These are phyloP conservation scores for Suillus subaureus DNA, from an alignment of 768 basidiomycete species.

Conservation along the genomic window DNA sequence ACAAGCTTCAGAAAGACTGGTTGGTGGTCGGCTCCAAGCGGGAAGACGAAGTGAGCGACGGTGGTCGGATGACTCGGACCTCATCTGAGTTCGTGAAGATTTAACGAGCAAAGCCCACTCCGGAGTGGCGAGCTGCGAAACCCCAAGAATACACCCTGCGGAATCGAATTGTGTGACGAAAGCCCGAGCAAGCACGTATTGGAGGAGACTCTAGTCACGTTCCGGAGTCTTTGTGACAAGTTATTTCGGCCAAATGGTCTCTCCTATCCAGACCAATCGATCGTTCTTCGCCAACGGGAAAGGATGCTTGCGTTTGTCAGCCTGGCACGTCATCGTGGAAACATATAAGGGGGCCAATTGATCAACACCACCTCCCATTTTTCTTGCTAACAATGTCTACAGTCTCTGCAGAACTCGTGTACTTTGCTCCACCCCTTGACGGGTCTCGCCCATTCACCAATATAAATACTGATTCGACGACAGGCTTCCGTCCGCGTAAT, in stretches of 20 bases:
- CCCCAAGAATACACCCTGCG: background rate
- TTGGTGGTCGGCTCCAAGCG: background rate
- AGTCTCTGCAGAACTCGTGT: conserved; percentile 36
- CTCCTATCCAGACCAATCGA: background rate
- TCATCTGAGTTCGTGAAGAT: background rate
- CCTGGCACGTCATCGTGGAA: background rate
- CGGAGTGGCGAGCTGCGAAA: background rate
- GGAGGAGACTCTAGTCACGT: background rate
- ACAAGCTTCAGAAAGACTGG: background rate
- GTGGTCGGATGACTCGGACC: background rate
- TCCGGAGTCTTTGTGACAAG: background rate
- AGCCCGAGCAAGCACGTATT: background rate
- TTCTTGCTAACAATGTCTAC: background rate
- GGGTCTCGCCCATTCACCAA: conserved; percentile 43
- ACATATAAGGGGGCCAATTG: background rate
- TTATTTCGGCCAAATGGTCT: background rate
- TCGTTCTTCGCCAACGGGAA: too few species aligned
- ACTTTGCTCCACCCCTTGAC: conserved; percentile 39
- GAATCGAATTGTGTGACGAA: background rate
- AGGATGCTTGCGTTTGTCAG: background rate
- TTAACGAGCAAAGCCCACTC: background rate
- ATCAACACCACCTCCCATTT: background rate
- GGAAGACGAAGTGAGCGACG: background rate
- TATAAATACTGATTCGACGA: conserved; percentile 37
- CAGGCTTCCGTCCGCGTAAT: conserved; percentile 43